A percentile compares a stretch with the other conserved stretches of the same genome.
These are phyloP conservation scores for Pachyrhizus erosus DNA, from an alignment of 306 rosid species.

Conservation along the genomic window DNA sequence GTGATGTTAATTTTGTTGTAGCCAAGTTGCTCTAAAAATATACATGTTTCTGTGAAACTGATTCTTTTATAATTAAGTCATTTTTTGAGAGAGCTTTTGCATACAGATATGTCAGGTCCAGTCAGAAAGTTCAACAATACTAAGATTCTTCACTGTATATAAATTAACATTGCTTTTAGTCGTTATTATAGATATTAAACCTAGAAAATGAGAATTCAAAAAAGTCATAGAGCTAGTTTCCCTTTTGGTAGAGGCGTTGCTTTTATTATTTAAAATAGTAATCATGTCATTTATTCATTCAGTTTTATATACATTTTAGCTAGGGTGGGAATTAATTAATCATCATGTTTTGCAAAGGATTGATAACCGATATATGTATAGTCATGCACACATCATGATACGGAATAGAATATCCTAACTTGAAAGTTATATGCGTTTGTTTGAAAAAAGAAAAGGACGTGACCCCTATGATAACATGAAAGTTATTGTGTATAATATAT, in stretches of 20 bases:
- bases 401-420: not conserved
- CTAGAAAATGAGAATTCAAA: not conserved
- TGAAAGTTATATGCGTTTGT: not conserved
- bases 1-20: not conserved
- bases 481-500: not conserved
- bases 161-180: not conserved
- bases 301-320: not conserved
- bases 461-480: slow-evolving; percentile 1
- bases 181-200: not conserved
- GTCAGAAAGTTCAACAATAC: not conserved
- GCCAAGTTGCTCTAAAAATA: not conserved
- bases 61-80: not conserved
- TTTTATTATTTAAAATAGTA: not conserved
- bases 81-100: not conserved
- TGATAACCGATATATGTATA: not conserved
- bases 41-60: not conserved
- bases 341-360: not conserved
- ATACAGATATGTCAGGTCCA: not conserved
- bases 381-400: not conserved
- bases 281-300: not conserved
- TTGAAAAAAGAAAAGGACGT: not conserved
- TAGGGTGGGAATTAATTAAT: not conserved
- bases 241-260: not conserved
- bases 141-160: not conserved
- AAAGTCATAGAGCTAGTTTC: not conserved